Evolutionary conservation across 176 grass and related monocot genomes (phyloP).

Genomic region (Musa beccarii): DNA sequence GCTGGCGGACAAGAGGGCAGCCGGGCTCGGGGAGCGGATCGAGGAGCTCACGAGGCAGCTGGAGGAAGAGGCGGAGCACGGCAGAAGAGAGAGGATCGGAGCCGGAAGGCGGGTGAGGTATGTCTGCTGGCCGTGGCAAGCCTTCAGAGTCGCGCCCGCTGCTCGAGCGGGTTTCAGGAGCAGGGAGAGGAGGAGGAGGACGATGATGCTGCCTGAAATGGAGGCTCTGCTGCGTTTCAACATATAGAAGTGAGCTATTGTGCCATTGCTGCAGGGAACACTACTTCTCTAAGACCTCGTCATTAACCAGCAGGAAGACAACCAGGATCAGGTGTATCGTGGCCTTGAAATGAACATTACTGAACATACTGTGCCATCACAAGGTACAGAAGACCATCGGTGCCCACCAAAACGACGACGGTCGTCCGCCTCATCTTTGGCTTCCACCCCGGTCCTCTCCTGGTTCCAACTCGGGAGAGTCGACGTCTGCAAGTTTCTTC

Average conservation of each 20-base stretch:
- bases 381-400: slow-evolving; percentile 30
- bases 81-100: slow-evolving; percentile 25
- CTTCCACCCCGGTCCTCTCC: slow-evolving; percentile 50
- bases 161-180: slow-evolving; percentile 30
- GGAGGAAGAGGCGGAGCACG: slow-evolving; percentile 37
- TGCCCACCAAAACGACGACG: slow-evolving; percentile 28
- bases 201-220: slow-evolving; percentile 45
- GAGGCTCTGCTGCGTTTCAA: slow-evolving; percentile 55
- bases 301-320: too few relatives aligned
- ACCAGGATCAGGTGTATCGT: too few relatives aligned
- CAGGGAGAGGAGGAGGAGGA: slow-evolving; percentile 32
- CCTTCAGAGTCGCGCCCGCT: slow-evolving; percentile 32
- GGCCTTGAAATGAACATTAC: too few relatives aligned
- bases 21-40: slow-evolving; percentile 46
- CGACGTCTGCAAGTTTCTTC: slow-evolving; percentile 70
- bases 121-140: slow-evolving; percentile 64
- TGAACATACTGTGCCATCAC: too few relatives aligned
- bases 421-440: slow-evolving; percentile 21
- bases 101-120: slow-evolving; percentile 33
- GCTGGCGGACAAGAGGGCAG: slow-evolving; percentile 62
- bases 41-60: slow-evolving; percentile 70
- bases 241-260: slow-evolving; percentile 2
- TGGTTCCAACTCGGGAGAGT: slow-evolving; percentile 67
- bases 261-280: too few relatives aligned
- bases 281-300: too few relatives aligned